A percentile compares a stretch with the other conserved stretches of the same genome.
Conservation (phyloP, 768 basidiomycete genomes). For the Kwoniella sp. region DNA sequence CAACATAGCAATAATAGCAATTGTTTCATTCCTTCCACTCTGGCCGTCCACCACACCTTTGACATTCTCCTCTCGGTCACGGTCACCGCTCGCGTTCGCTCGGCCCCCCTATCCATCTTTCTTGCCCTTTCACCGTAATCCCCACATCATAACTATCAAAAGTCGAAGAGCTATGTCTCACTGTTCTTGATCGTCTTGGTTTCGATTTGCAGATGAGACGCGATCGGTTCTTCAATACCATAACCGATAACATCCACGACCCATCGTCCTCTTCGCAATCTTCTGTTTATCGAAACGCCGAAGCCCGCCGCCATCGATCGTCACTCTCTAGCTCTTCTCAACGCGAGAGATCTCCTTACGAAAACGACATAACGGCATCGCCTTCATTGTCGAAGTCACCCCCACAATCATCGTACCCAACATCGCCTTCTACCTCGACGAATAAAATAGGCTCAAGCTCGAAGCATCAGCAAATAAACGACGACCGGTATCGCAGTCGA, state of each 20-base stretch:
- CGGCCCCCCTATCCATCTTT: neutral
- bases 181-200: neutral
- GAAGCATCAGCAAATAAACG: neutral
- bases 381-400: neutral
- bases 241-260: neutral
- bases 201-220: neutral
- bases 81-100: neutral
- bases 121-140: neutral
- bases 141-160: neutral
- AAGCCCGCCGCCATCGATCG: neutral
- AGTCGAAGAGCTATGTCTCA: conserved; percentile 1
- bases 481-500: neutral
- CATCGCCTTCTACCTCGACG: neutral
- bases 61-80: neutral
- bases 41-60: neutral
- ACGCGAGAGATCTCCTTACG: neutral
- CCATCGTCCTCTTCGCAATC: no score
- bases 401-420: neutral
- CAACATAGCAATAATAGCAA: no score
- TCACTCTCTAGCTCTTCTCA: neutral
- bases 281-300: neutral
- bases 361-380: neutral
- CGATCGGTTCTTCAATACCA: neutral
- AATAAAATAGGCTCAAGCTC: neutral
- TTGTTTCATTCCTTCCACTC: neutral